These are phyloP conservation scores for Solanum gandarillasii DNA, from an alignment of 257 asterid species.

Conservation along the genomic window DNA sequence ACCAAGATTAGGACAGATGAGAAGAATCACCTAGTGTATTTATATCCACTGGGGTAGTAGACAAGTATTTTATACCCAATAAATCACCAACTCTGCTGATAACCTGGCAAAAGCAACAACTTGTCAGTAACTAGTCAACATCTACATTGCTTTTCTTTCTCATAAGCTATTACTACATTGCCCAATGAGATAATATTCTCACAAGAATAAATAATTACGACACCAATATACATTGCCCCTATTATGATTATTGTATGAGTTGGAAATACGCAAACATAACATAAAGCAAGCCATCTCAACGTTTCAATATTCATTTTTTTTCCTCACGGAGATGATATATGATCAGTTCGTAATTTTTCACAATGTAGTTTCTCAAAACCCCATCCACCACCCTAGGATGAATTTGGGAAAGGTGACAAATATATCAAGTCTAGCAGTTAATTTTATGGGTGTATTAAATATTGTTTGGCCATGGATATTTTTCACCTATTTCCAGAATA, in stretches of 20 bases:
- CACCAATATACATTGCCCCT: not conserved
- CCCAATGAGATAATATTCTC: not conserved
- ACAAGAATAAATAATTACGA: not conserved
- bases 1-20: no score
- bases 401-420: not conserved
- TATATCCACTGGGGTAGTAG: conserved; percentile 7
- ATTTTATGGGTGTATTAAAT: not conserved
- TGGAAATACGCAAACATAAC: not conserved
- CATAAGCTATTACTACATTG: not conserved
- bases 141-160: not conserved
- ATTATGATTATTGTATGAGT: not conserved
- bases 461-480: not conserved
- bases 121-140: not conserved
- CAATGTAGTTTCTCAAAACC: not conserved
- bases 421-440: not conserved
- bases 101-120: conserved; percentile 27
- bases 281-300: not conserved
- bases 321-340: not conserved
- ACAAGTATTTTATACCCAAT: conserved; percentile 76
- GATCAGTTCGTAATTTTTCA: not conserved
- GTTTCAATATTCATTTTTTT: not conserved
- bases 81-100: conserved; percentile 67
- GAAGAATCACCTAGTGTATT: not conserved
- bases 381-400: not conserved
- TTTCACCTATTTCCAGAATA: not conserved